Percentiles rank a stretch among this genome's conserved stretches.
Evolutionary conservation across 441 rosid species (phyloP).

Genomic region (Eutrema salsugineum): DNA sequence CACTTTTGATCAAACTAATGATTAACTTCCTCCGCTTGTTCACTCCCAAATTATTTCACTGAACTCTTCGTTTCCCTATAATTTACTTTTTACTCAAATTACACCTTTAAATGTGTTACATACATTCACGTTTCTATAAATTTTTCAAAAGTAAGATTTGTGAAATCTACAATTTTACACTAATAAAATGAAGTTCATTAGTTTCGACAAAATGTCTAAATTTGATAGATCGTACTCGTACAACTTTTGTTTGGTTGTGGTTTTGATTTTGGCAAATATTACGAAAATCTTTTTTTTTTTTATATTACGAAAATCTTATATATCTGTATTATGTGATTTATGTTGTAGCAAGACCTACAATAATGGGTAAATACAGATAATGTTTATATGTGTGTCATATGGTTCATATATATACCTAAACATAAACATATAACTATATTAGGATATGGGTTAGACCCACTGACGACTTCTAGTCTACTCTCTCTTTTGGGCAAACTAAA

Average conservation of each 20-base stretch:
- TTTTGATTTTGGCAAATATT: not conserved
- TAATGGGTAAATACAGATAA: not conserved
- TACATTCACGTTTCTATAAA: not conserved
- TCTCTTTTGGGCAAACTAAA: conserved; percentile 15
- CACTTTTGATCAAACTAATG: conserved; percentile 25
- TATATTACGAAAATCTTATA: not conserved
- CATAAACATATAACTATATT: conserved; percentile 11
- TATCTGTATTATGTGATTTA: not conserved
- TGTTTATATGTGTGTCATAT: not conserved
- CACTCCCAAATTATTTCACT: conserved; percentile 1
- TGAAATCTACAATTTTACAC: not conserved
- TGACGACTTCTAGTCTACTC: conserved; percentile 16
- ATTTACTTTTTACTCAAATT: not conserved
- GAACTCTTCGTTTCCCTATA: not conserved
- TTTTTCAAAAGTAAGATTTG: not conserved
- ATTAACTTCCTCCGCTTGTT: not conserved
- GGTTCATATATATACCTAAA: not conserved
- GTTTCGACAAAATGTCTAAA: not conserved
- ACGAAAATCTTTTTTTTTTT: not conserved
- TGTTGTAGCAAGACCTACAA: not conserved
- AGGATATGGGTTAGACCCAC: not conserved
- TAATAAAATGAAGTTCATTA: not conserved
- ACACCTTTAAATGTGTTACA: not conserved
- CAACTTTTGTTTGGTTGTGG: not conserved
- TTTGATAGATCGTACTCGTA: too few species aligned